phyloP scores from a whole-genome alignment of 352 stramenopile species.

The Phytophthora europaea region DNA sequence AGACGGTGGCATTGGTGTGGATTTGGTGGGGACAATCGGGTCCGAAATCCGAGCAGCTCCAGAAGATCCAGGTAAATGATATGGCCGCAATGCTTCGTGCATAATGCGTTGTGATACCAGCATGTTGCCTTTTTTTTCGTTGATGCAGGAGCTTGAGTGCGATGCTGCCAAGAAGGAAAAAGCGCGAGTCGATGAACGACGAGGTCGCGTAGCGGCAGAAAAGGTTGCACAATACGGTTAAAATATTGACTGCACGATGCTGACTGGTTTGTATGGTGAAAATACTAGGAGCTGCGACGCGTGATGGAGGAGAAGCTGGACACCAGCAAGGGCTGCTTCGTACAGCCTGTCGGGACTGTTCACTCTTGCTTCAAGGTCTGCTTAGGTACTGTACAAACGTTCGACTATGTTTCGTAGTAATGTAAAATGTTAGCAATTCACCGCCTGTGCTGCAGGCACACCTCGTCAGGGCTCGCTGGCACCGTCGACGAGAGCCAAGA shows the following conservation, averaged over 20 bases:
- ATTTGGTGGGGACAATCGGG: slow-evolving; percentile 33
- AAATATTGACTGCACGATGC: neutral
- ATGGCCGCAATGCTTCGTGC: too few relatives aligned
- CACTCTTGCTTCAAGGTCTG: slow-evolving; percentile 85
- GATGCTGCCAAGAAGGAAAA: slow-evolving; percentile 62
- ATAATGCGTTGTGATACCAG: neutral
- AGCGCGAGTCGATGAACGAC: slow-evolving; percentile 67
- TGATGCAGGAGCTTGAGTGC: slow-evolving; percentile 41
- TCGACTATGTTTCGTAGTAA: neutral
- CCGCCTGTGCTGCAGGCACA: slow-evolving; percentile 52
- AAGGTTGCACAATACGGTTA: slow-evolving; percentile 43
- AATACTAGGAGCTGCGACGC: slow-evolving; percentile 62
- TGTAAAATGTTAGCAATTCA: neutral
- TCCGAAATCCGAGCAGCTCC: neutral
- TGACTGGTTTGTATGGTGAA: slow-evolving; percentile 9
- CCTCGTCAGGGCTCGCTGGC: slow-evolving; percentile 87
- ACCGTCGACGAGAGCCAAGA: slow-evolving; percentile 70
- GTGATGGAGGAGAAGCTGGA: slow-evolving; percentile 85
- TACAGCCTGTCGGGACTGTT: slow-evolving; percentile 82
- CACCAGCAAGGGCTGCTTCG: slow-evolving; percentile 76
- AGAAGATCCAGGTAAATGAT: slow-evolving; percentile 28
- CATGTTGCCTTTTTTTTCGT: slow-evolving; percentile 11
- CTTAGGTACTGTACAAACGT: slow-evolving; percentile 40
- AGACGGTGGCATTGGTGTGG: slow-evolving; percentile 41
- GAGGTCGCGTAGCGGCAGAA: slow-evolving; percentile 72